Evolutionary conservation across 2,329 filamentous ascomycete species (phyloP), one percentile per base, ranked within the genome.

Genomic region (Ceratocystis eucalypticola): DNA sequence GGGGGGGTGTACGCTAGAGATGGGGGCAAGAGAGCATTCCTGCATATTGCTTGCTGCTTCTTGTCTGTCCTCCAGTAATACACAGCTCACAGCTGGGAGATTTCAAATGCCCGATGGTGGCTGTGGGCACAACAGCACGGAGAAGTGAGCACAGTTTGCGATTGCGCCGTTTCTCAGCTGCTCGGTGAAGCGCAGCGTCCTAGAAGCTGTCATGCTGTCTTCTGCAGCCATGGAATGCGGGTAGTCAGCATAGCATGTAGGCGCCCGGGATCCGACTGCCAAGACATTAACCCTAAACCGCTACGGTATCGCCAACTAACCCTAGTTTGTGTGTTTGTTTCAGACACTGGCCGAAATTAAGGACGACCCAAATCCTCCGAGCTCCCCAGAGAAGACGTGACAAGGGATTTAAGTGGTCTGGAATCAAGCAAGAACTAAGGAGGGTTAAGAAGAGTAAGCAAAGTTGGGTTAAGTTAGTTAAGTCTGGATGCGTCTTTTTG

Each of bases 401-500:
- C 28, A 59, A 20, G 55, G 28, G 3, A n/a, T 25, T 59, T 33
- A 37, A 33, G 28, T 59, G 28, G 55, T 20, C 55, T 59, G 17
- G 55, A 59, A 59, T 37, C 25, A 59, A 37, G 15, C 12, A 41
- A 5, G 37, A 12, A 1, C 37, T 2, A 41, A 41, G 3, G 37
- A 41, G 37, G 37, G 37, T 1, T 41, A 41, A 41, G 10, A 12
- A 41, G 37, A 41, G 28, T 1, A 2, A 33, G 30, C 30, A 33
- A 7, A 33, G 28, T 1, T 5, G 6, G 37, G 10, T 41, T 12
- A 41, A 41, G 37, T 41, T 41, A 3, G 4, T 22, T 30, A 12
- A 59, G 55, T n/a, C 37, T 41, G 37, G 37, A 15, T 59, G 55
- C 55, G 55, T 59, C 28, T 59, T 59, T 59, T 59, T 59, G 10